Percentiles rank a stretch among this genome's conserved stretches.
Evolutionary conservation across 345 rosid species (phyloP).

Genomic region (Eucalyptus polyanthemos): DNA sequence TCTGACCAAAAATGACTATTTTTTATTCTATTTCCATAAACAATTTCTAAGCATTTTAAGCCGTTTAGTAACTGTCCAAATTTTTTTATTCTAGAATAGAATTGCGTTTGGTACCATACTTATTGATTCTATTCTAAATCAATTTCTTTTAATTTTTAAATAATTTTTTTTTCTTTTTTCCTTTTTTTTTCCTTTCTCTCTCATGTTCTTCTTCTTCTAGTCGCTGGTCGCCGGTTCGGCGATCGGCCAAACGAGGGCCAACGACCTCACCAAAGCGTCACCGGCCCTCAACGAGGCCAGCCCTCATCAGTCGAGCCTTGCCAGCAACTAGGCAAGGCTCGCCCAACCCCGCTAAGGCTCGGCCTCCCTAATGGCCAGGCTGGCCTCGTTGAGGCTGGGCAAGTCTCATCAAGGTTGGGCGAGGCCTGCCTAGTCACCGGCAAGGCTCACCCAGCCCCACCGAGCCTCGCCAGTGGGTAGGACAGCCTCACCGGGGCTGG

Average conservation of each 20-base stretch:
- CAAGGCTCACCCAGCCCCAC: fast-evolving
- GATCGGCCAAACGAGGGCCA: fast-evolving
- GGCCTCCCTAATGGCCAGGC: fast-evolving
- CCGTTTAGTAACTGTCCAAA: too few relatives aligned
- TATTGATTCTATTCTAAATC: too few relatives aligned
- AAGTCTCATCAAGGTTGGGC: fast-evolving
- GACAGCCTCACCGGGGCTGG: fast-evolving
- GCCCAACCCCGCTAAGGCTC: fast-evolving
- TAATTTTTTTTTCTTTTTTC: too few relatives aligned
- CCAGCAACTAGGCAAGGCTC: fast-evolving
- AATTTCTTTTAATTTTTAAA: too few relatives aligned
- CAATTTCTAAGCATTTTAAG: too few relatives aligned
- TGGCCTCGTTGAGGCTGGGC: too few relatives aligned
- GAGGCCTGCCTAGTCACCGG: fast-evolving
- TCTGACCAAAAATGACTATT: too few relatives aligned
- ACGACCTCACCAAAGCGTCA: fast-evolving
- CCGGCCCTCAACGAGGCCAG: fast-evolving
- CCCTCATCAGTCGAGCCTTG: fast-evolving
- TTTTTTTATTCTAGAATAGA: too few relatives aligned
- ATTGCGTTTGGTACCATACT: fast-evolving
- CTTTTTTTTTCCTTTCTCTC: too few relatives aligned
- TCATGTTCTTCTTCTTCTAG: too few relatives aligned
- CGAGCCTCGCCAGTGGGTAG: fast-evolving
- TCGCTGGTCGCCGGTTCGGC: fast-evolving
- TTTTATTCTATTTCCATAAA: fast-evolving